Percentiles rank a stretch among this genome's conserved stretches.
phyloP scores from a whole-genome alignment of 139 green algal genomes.

The Coelastrella sp. region DNA sequence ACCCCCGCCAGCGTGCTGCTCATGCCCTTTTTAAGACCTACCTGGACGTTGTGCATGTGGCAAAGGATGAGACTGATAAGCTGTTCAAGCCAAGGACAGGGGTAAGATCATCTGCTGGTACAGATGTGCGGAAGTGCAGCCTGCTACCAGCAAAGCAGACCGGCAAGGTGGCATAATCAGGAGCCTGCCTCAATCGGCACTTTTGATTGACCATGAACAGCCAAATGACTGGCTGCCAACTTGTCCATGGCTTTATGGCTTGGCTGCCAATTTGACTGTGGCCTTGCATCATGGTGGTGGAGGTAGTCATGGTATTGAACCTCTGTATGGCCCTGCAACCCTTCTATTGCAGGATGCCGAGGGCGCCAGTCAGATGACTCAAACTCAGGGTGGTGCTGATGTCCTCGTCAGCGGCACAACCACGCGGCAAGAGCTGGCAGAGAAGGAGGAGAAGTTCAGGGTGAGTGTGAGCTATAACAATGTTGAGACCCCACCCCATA shows the following conservation, averaged over 20 bases:
- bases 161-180: too few species aligned
- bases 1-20: conserved; percentile 60
- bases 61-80: conserved; percentile 35
- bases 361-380: neutral
- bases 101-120: neutral
- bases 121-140: too few species aligned
- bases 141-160: neutral
- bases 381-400: conserved; percentile 25
- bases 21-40: conserved; percentile 86
- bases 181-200: too few species aligned
- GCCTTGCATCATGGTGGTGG: too few species aligned
- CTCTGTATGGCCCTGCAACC: neutral
- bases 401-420: conserved; percentile 10
- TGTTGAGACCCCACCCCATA: too few species aligned
- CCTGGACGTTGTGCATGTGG: conserved; percentile 94
- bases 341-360: conserved; percentile 13
- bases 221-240: too few species aligned
- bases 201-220: too few species aligned
- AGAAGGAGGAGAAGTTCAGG: conserved; percentile 59
- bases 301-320: neutral
- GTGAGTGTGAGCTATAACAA: neutral
- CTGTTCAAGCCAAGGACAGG: conserved; percentile 38
- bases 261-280: too few species aligned
- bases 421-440: conserved; percentile 37
- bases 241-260: too few species aligned